These are phyloP conservation scores for Rhodamnia rubescens DNA, from an alignment of 345 rosid species.

Conservation along the genomic window DNA sequence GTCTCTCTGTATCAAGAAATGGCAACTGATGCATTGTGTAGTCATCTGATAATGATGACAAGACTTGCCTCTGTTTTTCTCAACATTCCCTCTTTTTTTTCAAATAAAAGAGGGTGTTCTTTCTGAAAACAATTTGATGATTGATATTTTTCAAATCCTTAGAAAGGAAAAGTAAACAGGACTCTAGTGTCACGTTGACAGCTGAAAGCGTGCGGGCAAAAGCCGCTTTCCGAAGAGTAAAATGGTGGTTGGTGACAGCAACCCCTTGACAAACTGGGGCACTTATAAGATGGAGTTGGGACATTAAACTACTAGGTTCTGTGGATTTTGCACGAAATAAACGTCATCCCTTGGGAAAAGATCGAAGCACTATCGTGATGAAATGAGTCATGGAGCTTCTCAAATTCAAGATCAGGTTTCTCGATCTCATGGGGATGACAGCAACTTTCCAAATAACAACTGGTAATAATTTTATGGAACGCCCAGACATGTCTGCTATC, in stretches of 20 bases:
- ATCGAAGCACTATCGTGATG: not conserved
- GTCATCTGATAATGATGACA: not conserved
- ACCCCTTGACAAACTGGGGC: conserved; percentile 13
- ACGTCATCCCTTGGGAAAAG: not conserved
- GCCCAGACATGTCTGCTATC: not conserved
- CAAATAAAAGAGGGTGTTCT: not conserved
- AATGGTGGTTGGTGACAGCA: conserved; percentile 11
- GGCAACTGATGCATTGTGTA: not conserved
- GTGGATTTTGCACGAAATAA: conserved; percentile 10
- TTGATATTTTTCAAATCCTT: not conserved
- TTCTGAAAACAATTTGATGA: not conserved
- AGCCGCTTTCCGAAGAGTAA: conserved; percentile 1
- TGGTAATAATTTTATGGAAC: not conserved
- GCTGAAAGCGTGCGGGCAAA: not conserved
- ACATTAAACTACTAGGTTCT: conserved; percentile 9
- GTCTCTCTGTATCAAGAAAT: not conserved
- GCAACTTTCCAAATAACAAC: not conserved
- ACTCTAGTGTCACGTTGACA: not conserved
- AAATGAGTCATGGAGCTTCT: not conserved
- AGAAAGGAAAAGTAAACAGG: not conserved
- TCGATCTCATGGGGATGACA: not conserved
- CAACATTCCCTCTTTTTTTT: not conserved
- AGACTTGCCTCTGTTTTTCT: not conserved
- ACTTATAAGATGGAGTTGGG: conserved; percentile 3
- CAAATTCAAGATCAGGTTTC: not conserved